A percentile compares a stretch with the other conserved stretches of the same genome.
Conservation (phyloP, 768 basidiomycete genomes). For the Sarcodon aspratus region DNA sequence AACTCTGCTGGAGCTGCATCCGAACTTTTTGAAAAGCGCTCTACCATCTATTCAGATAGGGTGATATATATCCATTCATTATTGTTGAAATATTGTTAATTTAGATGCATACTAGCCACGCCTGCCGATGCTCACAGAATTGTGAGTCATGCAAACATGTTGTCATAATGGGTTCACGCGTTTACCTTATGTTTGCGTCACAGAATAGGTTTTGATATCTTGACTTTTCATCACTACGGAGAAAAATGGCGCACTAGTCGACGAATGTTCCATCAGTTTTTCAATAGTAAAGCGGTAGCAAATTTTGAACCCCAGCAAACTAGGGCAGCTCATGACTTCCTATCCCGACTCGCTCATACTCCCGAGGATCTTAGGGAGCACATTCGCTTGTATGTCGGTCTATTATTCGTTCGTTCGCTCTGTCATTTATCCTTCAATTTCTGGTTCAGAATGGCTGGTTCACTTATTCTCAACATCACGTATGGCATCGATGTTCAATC, state of each 20-base stretch:
- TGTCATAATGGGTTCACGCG: too few relatives aligned
- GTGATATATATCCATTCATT: too few relatives aligned
- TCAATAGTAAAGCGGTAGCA: constrained; percentile 3
- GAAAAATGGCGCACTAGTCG: constrained; percentile 3
- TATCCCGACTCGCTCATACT: constrained; percentile 1
- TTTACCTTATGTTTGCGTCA: too few relatives aligned
- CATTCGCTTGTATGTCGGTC: constrained; percentile 6
- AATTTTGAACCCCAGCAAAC: constrained; percentile 3
- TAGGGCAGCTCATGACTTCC: constrained; percentile 1
- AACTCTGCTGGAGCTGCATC: not conserved
- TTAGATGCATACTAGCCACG: not conserved
- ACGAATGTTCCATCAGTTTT: constrained; percentile 5
- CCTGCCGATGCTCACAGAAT: not conserved
- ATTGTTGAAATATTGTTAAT: too few relatives aligned
- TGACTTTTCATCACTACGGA: not conserved
- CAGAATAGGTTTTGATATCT: too few relatives aligned
- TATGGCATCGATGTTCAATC: constrained; percentile 12
- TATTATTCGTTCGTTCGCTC: not conserved
- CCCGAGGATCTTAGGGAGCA: constrained; percentile 2
- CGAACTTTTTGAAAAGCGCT: not conserved
- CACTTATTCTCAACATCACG: constrained; percentile 11
- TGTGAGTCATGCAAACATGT: not conserved
- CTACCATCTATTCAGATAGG: not conserved
- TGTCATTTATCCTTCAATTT: not conserved
- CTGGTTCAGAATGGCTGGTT: constrained; percentile 9